phyloP scores from a whole-genome alignment of 495 filamentous ascomycete species.

The Penicillium nucicola region DNA sequence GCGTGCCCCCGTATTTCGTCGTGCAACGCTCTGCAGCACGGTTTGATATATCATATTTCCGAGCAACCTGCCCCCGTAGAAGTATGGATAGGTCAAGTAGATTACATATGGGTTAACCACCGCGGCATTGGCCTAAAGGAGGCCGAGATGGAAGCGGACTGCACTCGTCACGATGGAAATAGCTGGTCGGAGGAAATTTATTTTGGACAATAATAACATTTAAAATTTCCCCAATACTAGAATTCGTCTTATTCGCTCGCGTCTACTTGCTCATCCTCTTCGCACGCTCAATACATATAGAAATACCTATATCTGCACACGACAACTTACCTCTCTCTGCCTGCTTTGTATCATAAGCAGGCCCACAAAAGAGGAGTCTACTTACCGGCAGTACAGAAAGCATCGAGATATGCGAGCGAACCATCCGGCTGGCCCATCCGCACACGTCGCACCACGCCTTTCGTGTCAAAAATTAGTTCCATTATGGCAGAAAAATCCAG shows the following conservation, averaged over 20 bases:
- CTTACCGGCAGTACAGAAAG: constrained; percentile 15
- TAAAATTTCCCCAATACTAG: too few relatives aligned
- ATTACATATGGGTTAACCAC: constrained; percentile 46
- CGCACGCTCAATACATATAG: neutral
- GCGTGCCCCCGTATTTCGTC: neutral
- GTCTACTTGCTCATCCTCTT: too few relatives aligned
- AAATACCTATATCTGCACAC: neutral
- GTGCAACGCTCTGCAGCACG: constrained; percentile 5
- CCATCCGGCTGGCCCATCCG: constrained; percentile 7
- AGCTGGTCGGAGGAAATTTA: too few relatives aligned
- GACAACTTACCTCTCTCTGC: constrained; percentile 1
- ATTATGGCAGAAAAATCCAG: constrained; percentile 17
- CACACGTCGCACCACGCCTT: constrained; percentile 10
- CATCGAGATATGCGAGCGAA: constrained; percentile 16
- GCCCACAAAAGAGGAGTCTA: neutral
- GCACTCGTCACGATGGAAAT: too few relatives aligned
- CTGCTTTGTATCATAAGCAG: constrained; percentile 1
- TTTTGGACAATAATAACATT: too few relatives aligned
- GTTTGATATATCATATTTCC: constrained; percentile 2
- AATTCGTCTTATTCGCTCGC: too few relatives aligned
- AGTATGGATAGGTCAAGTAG: too few relatives aligned
- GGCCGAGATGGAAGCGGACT: too few relatives aligned
- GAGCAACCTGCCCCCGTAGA: too few relatives aligned
- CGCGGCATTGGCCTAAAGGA: constrained; percentile 43
- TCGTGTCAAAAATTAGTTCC: constrained; percentile 17